Evolutionary conservation across 139 green algal species (phyloP), one percentile per base, ranked within the genome.

Genomic region (Micractinium sp.): DNA sequence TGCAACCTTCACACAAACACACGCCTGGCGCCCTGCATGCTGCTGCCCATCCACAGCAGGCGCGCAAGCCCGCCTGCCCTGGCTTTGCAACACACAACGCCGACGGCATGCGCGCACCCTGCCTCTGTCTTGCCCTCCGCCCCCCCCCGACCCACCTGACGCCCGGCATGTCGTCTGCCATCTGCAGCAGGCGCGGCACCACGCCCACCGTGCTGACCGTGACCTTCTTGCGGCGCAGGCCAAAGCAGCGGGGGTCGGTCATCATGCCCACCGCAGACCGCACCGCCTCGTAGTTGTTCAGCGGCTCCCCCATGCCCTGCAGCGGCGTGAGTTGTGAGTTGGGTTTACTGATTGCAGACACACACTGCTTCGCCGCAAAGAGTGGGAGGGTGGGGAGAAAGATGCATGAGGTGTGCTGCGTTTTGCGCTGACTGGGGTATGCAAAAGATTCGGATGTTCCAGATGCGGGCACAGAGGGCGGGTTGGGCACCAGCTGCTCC

Each of bases 211-310:
- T 99, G 75, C 95, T 98, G 23, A 99, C 92, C 16, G 97, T 99
- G 56, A 99, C 95, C 53, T 95, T 93, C 23, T 80, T 87, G 35
- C 94, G 94, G 4, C 92, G 88, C 38, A 99, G 91, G 9, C 89
- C 94, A 91, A 99, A 99, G 63, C 85, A 29, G 16, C 83, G 85
- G 39, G 25, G 82, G 91, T 98, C 93, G 0, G 91, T 96, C 93
- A 99, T 97, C 82, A 94, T 79, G 3, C 71, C 7, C 13, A 98
- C 93, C 0, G 98, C 97, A 1, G 86, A 81, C 29, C 89, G 82
- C 3, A 99, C 97, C 0, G 95, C 91, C 3, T 93, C 90, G 89
- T 99, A 99, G 93, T 99, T 99, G 93, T 98, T 98, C 71, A 99
- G 91, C 2, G 98, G 98, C 93, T 99, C 97, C 0, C 97, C 97